phyloP scores from a whole-genome alignment of 305 asterid genomes.

The Fraxinus ornus region DNA sequence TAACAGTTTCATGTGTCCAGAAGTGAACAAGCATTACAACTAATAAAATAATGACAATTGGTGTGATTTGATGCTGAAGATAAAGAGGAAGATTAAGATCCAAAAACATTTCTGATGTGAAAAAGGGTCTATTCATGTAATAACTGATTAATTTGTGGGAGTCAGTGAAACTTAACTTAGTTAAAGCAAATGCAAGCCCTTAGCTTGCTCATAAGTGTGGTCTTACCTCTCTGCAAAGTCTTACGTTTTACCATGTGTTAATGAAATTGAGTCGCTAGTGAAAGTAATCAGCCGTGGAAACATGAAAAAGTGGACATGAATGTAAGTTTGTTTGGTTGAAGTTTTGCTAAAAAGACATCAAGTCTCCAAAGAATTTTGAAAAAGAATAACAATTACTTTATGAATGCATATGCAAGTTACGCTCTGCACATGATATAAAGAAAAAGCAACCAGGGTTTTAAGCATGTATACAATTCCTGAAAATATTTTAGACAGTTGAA shows the following conservation, averaged over 20 bases:
- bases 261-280: neutral
- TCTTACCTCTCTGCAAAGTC: neutral
- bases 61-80: neutral
- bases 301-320: neutral
- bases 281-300: neutral
- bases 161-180: neutral
- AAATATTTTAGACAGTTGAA: neutral
- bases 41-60: neutral
- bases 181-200: neutral
- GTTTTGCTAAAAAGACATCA: neutral
- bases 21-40: neutral
- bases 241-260: neutral
- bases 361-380: neutral
- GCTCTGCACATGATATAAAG: neutral
- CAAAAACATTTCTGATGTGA: neutral
- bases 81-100: neutral
- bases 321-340: neutral
- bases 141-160: neutral
- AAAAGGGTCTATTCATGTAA: neutral
- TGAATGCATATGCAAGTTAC: neutral
- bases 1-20: neutral
- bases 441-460: neutral
- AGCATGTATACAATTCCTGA: slow-evolving; percentile 11
- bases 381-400: neutral
- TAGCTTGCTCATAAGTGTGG: neutral